phyloP scores from a whole-genome alignment of 176 grass and related monocot species.

The Areca catechu region DNA sequence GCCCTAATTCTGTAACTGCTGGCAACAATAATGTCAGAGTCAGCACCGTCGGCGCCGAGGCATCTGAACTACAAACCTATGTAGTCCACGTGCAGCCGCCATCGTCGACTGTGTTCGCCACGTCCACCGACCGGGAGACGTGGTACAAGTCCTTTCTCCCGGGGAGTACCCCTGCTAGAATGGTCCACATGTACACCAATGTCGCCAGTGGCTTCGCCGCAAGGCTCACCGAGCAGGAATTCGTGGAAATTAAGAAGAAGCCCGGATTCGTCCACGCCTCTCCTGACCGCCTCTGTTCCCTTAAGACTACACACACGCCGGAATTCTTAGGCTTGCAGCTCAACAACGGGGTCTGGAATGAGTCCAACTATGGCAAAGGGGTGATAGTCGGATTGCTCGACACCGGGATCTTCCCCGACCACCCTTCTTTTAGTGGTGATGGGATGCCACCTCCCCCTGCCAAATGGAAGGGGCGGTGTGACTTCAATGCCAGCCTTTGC shows the following conservation, averaged over 20 bases:
- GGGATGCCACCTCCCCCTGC: constrained; percentile 51
- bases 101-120: too few species aligned
- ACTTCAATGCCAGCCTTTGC: constrained; percentile 49
- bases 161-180: constrained; percentile 10
- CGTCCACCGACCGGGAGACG: too few species aligned
- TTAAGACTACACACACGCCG: constrained; percentile 71
- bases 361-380: constrained; percentile 49
- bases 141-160: too few species aligned
- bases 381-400: constrained; percentile 63
- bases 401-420: constrained; percentile 39
- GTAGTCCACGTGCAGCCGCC: too few species aligned
- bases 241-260: constrained; percentile 20
- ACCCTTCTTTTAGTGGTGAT: constrained; percentile 51
- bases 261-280: constrained; percentile 49
- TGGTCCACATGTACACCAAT: constrained; percentile 70
- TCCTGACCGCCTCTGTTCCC: constrained; percentile 35
- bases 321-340: constrained; percentile 40
- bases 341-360: constrained; percentile 29
- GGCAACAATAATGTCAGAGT: too few species aligned
- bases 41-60: too few species aligned
- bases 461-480: constrained; percentile 55
- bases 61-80: too few species aligned
- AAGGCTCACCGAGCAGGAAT: constrained; percentile 36
- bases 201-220: constrained; percentile 69
- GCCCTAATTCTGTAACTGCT: too few species aligned